phyloP scores from a whole-genome alignment of 2,329 filamentous ascomycete genomes.

The Colletotrichum plurivorum region DNA sequence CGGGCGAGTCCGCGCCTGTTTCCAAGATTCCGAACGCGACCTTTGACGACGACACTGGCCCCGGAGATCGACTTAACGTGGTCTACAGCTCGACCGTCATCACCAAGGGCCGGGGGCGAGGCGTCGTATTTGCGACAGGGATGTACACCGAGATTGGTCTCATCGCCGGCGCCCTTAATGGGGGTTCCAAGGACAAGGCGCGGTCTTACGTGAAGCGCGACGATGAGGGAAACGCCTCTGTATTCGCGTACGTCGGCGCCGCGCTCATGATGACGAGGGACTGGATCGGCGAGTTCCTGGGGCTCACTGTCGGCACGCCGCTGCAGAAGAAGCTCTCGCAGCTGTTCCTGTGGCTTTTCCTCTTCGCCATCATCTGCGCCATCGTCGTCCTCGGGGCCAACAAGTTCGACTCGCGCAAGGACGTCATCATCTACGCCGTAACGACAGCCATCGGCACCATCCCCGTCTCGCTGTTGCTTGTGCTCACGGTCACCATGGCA shows the following conservation, averaged over 20 bases:
- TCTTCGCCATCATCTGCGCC: constrained; percentile 76
- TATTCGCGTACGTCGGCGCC: constrained; percentile 64
- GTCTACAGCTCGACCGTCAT: constrained; percentile 74
- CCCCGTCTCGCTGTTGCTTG: constrained; percentile 62
- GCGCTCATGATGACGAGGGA: constrained; percentile 67
- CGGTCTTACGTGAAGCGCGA: constrained; percentile 67
- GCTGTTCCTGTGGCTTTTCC: constrained; percentile 76
- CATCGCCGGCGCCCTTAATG: constrained; percentile 61
- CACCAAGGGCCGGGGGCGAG: constrained; percentile 72
- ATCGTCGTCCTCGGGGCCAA: constrained; percentile 79
- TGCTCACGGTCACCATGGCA: constrained; percentile 73
- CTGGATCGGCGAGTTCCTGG: constrained; percentile 74
- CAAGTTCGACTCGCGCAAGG: constrained; percentile 64
- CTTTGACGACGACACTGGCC: constrained; percentile 66
- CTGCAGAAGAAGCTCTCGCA: constrained; percentile 78
- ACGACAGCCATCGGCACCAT: constrained; percentile 65
- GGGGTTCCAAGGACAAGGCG: constrained; percentile 57
- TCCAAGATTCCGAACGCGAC: constrained; percentile 64
- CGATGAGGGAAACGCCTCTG: constrained; percentile 65
- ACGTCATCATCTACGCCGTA: constrained; percentile 72
- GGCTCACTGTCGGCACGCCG: constrained; percentile 78
- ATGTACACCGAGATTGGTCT: constrained; percentile 75
- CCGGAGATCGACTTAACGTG: constrained; percentile 75
- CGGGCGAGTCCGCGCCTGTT: constrained; percentile 74
- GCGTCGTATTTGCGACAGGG: constrained; percentile 72